A percentile compares a stretch with the other conserved stretches of the same genome.
These are phyloP conservation scores for Lunularia cruciata DNA, from an alignment of 225 moss, liverwort and hornwort species.

Conservation along the genomic window DNA sequence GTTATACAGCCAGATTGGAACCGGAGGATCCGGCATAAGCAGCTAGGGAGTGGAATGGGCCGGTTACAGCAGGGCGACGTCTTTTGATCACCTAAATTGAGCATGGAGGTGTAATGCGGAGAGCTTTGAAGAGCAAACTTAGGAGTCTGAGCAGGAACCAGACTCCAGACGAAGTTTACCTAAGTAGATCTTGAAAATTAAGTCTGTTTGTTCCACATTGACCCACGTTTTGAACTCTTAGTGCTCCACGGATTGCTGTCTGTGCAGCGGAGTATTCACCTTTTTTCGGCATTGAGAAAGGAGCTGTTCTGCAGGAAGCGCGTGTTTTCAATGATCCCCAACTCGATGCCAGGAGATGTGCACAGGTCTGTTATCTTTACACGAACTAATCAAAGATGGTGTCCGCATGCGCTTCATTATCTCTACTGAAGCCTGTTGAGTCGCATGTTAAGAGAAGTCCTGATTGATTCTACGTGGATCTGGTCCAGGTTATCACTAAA, in stretches of 20 bases:
- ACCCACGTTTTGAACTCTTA: conserved; percentile 23
- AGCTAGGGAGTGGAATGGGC: background rate
- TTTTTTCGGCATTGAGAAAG: conserved; percentile 83
- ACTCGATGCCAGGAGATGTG: conserved; percentile 85
- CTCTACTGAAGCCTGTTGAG: background rate
- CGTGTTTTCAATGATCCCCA: conserved; percentile 88
- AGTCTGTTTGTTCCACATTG: background rate
- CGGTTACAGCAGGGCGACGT: background rate
- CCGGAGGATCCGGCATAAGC: conserved; percentile 4
- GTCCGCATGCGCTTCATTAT: no score
- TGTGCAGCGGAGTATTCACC: conserved; percentile 82
- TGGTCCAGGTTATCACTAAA: conserved; percentile 81
- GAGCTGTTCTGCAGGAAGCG: conserved; percentile 82
- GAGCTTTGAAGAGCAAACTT: background rate
- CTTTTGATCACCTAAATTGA: background rate
- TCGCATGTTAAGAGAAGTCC: background rate
- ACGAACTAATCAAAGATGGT: background rate
- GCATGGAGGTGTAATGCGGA: background rate
- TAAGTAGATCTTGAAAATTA: conserved; percentile 9
- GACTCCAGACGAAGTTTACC: background rate
- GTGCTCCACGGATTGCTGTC: conserved; percentile 13
- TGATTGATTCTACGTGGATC: background rate
- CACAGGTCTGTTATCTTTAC: conserved; percentile 47
- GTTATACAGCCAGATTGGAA: no score
- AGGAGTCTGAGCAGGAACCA: conserved; percentile 1